Evolutionary conservation across 2,329 filamentous ascomycete species (phyloP).

Genomic region (Neonectria neomacrospora): DNA sequence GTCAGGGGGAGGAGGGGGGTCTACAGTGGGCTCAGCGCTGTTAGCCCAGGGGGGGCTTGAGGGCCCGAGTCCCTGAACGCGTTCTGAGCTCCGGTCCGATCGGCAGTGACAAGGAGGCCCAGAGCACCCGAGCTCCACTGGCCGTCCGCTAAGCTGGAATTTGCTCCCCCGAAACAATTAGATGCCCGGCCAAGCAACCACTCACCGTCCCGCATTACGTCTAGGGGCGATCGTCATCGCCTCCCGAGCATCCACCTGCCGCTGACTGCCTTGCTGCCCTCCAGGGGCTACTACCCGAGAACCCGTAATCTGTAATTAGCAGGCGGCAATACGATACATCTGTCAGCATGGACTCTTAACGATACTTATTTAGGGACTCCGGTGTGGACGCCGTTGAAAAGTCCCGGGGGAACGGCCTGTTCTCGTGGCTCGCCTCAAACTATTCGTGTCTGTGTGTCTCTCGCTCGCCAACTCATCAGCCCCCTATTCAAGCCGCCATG

Average conservation of each 20-base stretch:
- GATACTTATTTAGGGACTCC: background rate
- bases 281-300: background rate
- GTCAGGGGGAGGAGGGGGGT: background rate
- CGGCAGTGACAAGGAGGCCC: background rate
- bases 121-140: too few relatives aligned
- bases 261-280: background rate
- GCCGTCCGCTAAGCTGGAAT: slow-evolving; percentile 1
- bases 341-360: background rate
- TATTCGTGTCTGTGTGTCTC: background rate
- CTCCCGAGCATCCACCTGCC: background rate
- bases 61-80: background rate
- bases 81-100: background rate
- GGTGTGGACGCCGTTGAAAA: background rate
- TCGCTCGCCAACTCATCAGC: background rate
- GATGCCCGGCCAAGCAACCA: background rate
- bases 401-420: too few relatives aligned
- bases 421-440: background rate
- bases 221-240: background rate
- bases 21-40: background rate
- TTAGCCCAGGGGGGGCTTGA: background rate
- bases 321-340: background rate
- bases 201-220: background rate
- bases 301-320: background rate
- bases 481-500: background rate
- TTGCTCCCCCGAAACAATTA: background rate